These are phyloP conservation scores for Brachypodium distachyon DNA, from an alignment of 202 grass and related monocot species.

Conservation along the genomic window DNA sequence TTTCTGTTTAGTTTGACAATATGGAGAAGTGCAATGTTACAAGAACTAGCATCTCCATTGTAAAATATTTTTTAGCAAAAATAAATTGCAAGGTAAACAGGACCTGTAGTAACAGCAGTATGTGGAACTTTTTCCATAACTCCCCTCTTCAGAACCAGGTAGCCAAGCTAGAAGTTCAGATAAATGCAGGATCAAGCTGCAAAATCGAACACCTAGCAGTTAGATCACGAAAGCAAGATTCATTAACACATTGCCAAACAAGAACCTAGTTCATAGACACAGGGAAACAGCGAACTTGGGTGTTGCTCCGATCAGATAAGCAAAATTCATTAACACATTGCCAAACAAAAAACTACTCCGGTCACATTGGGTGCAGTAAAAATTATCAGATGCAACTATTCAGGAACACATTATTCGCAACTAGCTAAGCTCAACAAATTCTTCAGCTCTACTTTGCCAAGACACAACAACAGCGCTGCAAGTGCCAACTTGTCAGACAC, in stretches of 20 bases:
- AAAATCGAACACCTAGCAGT: no score
- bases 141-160: slow-evolving; percentile 23
- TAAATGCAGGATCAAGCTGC: background rate
- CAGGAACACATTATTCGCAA: no score
- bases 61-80: background rate
- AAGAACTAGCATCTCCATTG: background rate
- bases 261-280: no score
- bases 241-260: background rate
- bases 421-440: no score
- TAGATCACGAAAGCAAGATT: background rate
- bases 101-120: slow-evolving; percentile 26
- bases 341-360: background rate
- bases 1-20: background rate
- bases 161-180: slow-evolving; percentile 6
- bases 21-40: background rate
- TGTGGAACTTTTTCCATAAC: slow-evolving; percentile 26
- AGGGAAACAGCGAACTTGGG: no score
- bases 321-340: background rate
- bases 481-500: no score
- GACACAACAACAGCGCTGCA: no score
- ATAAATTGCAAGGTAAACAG: slow-evolving; percentile 5
- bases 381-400: no score
- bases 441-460: no score
- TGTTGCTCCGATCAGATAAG: no score
- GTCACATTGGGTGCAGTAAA: no score